Percentiles rank a stretch among this genome's conserved stretches.
These are phyloP conservation scores for Oryza brachyantha DNA, from an alignment of 176 grass and related monocot genomes.

Conservation along the genomic window DNA sequence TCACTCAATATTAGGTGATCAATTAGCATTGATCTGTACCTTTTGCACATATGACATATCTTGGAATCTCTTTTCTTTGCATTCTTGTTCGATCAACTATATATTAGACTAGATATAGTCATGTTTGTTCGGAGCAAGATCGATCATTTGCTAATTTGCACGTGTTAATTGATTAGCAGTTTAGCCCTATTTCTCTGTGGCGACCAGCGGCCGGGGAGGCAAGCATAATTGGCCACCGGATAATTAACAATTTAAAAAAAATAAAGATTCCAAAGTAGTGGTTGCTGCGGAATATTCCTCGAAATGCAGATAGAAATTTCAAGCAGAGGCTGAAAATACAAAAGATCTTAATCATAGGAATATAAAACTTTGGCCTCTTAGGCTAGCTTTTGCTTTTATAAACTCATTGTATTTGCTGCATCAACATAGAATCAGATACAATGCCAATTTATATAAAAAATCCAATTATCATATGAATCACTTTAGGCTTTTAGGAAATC, in stretches of 20 bases:
- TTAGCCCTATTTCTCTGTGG: background rate
- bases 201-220: background rate
- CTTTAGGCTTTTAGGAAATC: too few relatives aligned
- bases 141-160: background rate
- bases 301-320: background rate
- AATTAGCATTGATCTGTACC: background rate
- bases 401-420: background rate
- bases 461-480: too few relatives aligned
- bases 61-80: background rate
- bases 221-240: background rate
- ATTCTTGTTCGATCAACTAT: slow-evolving; percentile 23
- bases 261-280: background rate
- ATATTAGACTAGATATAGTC: background rate
- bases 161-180: background rate
- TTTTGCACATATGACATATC: slow-evolving; percentile 15
- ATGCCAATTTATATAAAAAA: background rate
- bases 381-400: background rate
- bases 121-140: background rate
- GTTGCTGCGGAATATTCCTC: background rate
- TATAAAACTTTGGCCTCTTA: background rate
- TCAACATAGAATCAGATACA: background rate
- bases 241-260: background rate
- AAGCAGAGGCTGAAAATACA: background rate
- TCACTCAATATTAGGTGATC: background rate
- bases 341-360: too few relatives aligned